Percentiles rank a stretch among this genome's conserved stretches.
Conservation (phyloP, 495 filamentous ascomycete species). For the Penicillium pancosmium region DNA sequence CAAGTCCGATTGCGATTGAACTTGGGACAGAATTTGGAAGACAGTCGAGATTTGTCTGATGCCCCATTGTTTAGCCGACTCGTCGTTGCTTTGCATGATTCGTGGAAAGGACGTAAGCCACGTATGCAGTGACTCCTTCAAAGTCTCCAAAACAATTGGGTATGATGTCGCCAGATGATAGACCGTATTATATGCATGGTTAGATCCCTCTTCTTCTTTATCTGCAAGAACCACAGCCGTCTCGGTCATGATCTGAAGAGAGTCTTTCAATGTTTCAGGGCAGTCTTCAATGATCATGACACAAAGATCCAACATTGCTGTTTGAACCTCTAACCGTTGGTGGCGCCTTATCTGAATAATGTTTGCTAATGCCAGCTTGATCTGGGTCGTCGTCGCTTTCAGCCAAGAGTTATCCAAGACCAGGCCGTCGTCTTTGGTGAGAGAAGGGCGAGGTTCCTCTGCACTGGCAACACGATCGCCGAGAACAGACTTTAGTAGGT, state of each 20-base stretch:
- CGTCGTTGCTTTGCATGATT: conserved; percentile 83
- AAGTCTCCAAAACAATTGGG: conserved; percentile 60
- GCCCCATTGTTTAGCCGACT: conserved; percentile 68
- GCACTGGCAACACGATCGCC: conserved; percentile 51
- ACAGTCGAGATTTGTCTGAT: conserved; percentile 74
- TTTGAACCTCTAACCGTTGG: conserved; percentile 68
- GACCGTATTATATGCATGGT: conserved; percentile 48
- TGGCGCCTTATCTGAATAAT: conserved; percentile 78
- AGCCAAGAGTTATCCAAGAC: conserved; percentile 68
- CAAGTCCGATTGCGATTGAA: conserved; percentile 68
- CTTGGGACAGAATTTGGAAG: conserved; percentile 65
- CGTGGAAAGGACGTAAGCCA: conserved; percentile 83
- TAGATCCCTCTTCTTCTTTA: conserved; percentile 42
- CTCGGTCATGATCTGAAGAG: conserved; percentile 73
- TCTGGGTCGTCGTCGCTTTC: conserved; percentile 76
- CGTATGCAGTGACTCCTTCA: conserved; percentile 73
- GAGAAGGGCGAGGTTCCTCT: conserved; percentile 19
- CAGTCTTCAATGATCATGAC: conserved; percentile 76
- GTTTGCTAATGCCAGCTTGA: conserved; percentile 82
- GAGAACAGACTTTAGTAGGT: conserved; percentile 64
- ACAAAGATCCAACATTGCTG: conserved; percentile 69
- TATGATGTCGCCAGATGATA: conserved; percentile 66
- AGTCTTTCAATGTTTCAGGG: conserved; percentile 69
- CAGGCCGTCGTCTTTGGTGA: conserved; percentile 38
- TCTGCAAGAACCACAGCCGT: conserved; percentile 75